Evolutionary conservation across 306 rosid genomes (phyloP).

Genomic region (Vigna unguiculata): DNA sequence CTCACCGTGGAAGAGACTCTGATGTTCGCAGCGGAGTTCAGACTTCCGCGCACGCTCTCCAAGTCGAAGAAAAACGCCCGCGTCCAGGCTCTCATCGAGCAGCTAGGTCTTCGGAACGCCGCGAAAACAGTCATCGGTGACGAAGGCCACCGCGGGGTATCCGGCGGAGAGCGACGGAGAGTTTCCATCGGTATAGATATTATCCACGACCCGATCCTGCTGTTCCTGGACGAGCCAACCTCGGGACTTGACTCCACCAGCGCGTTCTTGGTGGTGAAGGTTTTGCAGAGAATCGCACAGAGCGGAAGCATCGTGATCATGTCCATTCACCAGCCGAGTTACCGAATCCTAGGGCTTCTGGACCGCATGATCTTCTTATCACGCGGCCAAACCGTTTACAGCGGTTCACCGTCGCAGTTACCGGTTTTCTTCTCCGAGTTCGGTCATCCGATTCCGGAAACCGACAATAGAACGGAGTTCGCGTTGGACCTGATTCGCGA

Average conservation of each 20-base stretch:
- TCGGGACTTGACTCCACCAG: conserved; percentile 95
- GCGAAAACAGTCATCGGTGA: conserved; percentile 85
- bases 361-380: conserved; percentile 85
- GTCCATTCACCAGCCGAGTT: conserved; percentile 97
- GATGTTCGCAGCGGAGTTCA: conserved; percentile 89
- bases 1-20: conserved; percentile 94
- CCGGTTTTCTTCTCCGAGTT: conserved; percentile 74
- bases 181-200: conserved; percentile 94
- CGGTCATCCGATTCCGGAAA: conserved; percentile 88
- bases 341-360: conserved; percentile 74
- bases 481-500: conserved; percentile 93
- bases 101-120: conserved; percentile 83
- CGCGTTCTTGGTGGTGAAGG: conserved; percentile 97
- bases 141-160: conserved; percentile 96
- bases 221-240: conserved; percentile 94
- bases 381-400: conserved; percentile 86
- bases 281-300: conserved; percentile 88
- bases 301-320: conserved; percentile 94
- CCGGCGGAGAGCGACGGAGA: conserved; percentile 93
- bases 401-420: conserved; percentile 74
- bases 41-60: conserved; percentile 76
- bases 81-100: conserved; percentile 86
- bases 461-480: conserved; percentile 88
- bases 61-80: conserved; percentile 80
- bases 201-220: conserved; percentile 86